A percentile compares a stretch with the other conserved stretches of the same genome.
Evolutionary conservation across 495 filamentous ascomycete species (phyloP).

Genomic region (Astrothelium subdiscretum): DNA sequence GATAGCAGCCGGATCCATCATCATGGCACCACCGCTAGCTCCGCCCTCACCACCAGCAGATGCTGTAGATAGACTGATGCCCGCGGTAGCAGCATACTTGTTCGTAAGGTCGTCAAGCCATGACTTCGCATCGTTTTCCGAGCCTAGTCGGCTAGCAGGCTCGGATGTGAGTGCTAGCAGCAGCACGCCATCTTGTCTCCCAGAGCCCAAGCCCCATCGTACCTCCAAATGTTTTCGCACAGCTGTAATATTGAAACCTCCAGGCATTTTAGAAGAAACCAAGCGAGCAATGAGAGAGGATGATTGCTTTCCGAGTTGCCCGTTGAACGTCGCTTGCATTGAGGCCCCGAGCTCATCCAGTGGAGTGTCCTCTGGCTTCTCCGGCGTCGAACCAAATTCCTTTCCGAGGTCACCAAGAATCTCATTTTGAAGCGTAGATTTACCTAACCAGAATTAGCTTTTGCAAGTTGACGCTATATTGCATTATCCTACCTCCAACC

Average conservation of each 20-base stretch:
- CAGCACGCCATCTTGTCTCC: slow-evolving; percentile 84
- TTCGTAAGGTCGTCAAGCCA: slow-evolving; percentile 79
- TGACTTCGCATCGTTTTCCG: slow-evolving; percentile 80
- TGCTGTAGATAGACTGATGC: slow-evolving; percentile 72
- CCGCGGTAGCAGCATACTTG: slow-evolving; percentile 78
- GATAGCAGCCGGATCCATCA: slow-evolving; percentile 97
- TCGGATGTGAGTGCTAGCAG: slow-evolving; percentile 87
- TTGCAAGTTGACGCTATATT: slow-evolving; percentile 8
- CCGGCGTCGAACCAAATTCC: slow-evolving; percentile 94
- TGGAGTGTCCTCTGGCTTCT: slow-evolving; percentile 96
- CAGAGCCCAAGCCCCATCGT: slow-evolving; percentile 77
- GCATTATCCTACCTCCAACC: slow-evolving; percentile 68
- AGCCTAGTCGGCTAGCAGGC: slow-evolving; percentile 73
- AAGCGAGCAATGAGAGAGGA: slow-evolving; percentile 85
- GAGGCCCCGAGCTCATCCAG: slow-evolving; percentile 89
- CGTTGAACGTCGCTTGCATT: slow-evolving; percentile 97
- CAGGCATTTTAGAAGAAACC: slow-evolving; percentile 98
- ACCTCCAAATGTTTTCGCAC: slow-evolving; percentile 92
- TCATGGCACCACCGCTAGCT: slow-evolving; percentile 69
- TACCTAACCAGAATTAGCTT: slow-evolving; percentile 43
- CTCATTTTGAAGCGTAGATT: slow-evolving; percentile 96
- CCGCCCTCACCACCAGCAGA: slow-evolving; percentile 64
- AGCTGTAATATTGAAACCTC: slow-evolving; percentile 94
- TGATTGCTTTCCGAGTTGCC: slow-evolving; percentile 93
- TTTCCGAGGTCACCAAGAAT: slow-evolving; percentile 93